Evolutionary conservation across 371 early-diverging fungal genomes (phyloP), one percentile per base, ranked within the genome.

Genomic region (Thermomucor indicae-seudaticae): DNA sequence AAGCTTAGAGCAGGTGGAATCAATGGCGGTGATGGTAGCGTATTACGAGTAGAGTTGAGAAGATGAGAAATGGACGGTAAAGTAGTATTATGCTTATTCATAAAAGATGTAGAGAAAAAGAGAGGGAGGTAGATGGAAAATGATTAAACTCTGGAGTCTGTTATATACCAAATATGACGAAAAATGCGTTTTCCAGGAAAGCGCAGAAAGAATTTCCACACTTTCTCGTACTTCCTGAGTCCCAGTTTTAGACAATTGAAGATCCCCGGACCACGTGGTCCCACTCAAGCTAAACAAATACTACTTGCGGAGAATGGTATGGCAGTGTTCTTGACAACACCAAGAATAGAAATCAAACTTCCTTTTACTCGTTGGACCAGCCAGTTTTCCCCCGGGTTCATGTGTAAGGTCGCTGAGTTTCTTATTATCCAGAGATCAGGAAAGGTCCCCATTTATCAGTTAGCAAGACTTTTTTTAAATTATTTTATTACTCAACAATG

Each of bases 51-150:
- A 59, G 24, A 58, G 30, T 52, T 63, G 10, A 65, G 51, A 17
- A 67, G 42, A 10, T 55, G 60, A 0, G 64, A 58, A 37, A 73
- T 60, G 1, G 67, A 62, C 20, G 73, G 67, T 43, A 73, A 43
- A 20, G 51, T 65, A 14, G 56, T 60, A 7, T 41, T 27, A 23
- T 46, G 6, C 19, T 31, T 27, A 42, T 49, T 27, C 39, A 34
- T 20, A 16, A 39, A 49, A 50, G 48, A 42, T 35, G 40, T 38
- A 38, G 31, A 25, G 29, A 38, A 17, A 42, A 37, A 14, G 20
- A 10, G 24, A 49, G 30, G 40, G 31, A 42, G 50, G 31, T 29
- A 22, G 27, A 29, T 37, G 39, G 22, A 50, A 28, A n/a, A n/a
- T n/a, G n/a, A n/a, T n/a, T n/a, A n/a, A n/a, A n/a, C n/a, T n/a